Percentiles rank a stretch among this genome's conserved stretches.
These are phyloP conservation scores for Colletotrichum echinochloae DNA, from an alignment of 2,329 filamentous ascomycete genomes.

Conservation along the genomic window DNA sequence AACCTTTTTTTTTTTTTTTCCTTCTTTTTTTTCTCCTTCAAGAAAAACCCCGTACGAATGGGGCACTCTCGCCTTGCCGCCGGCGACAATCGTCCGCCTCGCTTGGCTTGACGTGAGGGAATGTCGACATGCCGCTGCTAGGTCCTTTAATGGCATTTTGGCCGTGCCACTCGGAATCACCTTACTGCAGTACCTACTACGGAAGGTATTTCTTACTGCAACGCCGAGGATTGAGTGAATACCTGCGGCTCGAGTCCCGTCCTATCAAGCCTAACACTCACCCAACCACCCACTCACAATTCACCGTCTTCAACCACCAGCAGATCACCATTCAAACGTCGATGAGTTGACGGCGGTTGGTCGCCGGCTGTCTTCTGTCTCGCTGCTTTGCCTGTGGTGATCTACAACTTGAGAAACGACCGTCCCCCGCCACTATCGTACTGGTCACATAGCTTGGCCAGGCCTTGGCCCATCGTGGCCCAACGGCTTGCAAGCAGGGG, in stretches of 20 bases:
- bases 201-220: conserved; percentile 5
- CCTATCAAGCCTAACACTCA: background rate
- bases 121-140: conserved; percentile 14
- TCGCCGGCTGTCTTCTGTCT: background rate
- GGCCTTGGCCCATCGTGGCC: background rate
- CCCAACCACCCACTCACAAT: background rate
- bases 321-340: background rate
- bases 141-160: conserved; percentile 10
- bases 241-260: background rate
- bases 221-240: background rate
- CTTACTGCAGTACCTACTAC: too few species aligned
- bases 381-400: background rate
- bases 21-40: too few species aligned
- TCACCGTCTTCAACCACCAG: background rate
- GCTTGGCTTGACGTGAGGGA: conserved; percentile 31
- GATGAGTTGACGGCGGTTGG: conserved; percentile 7
- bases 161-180: conserved; percentile 22
- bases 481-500: conserved; percentile 19
- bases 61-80: conserved; percentile 10
- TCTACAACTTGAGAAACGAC: background rate
- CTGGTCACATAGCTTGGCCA: background rate
- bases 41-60: too few species aligned
- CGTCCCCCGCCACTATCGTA: background rate
- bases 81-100: conserved; percentile 11
- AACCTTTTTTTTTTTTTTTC: conserved; percentile 19